Conservation (phyloP, 352 stramenopile genomes). For the Phytopythium sindhum region DNA sequence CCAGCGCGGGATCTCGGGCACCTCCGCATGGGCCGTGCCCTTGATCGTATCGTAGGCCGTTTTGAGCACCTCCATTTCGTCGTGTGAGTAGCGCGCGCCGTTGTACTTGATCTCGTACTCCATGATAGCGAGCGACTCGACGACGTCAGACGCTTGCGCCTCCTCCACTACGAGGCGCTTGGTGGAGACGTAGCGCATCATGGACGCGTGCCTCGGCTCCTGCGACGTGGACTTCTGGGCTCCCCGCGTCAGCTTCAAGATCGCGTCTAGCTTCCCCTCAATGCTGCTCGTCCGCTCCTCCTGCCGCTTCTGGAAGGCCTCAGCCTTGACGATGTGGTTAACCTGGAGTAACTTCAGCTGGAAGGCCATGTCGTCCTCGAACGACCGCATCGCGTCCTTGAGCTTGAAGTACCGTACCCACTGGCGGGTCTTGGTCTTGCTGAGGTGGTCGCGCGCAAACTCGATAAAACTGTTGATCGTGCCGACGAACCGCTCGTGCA, state of each 20-base stretch:
- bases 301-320: slow-evolving; percentile 4
- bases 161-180: slow-evolving; percentile 10
- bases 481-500: slow-evolving; percentile 13
- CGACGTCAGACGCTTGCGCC: slow-evolving; percentile 8
- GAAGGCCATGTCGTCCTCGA: slow-evolving; percentile 20
- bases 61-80: slow-evolving; percentile 13
- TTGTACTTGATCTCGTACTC: slow-evolving; percentile 21
- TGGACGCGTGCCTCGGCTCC: not conserved
- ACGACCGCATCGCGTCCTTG: slow-evolving; percentile 8
- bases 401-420: slow-evolving; percentile 14
- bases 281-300: slow-evolving; percentile 8
- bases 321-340: slow-evolving; percentile 20
- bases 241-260: not conserved
- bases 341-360: slow-evolving; percentile 20
- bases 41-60: slow-evolving; percentile 12
- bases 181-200: slow-evolving; percentile 7
- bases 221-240: too few species aligned
- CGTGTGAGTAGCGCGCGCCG: slow-evolving; percentile 3
- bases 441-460: slow-evolving; percentile 18
- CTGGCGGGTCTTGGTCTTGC: slow-evolving; percentile 15
- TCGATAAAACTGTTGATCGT: slow-evolving; percentile 15
- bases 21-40: slow-evolving; percentile 8
- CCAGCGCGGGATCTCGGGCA: slow-evolving; percentile 16
- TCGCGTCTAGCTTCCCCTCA: not conserved
- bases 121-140: slow-evolving; percentile 21